phyloP scores from a whole-genome alignment of 306 rosid species.

The Lathyrus tuberosus region DNA sequence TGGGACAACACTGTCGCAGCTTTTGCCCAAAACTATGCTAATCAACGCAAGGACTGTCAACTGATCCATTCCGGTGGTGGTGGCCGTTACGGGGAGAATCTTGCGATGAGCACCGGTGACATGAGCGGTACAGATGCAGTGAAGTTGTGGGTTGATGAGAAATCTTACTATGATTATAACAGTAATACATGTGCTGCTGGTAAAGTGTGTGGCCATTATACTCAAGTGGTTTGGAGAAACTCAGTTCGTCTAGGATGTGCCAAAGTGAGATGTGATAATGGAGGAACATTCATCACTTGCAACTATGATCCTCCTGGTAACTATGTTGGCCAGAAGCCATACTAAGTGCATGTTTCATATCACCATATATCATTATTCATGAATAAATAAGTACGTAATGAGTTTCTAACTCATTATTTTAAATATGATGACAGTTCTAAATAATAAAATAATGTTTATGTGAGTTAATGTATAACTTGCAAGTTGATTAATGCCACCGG shows the following conservation, averaged over 20 bases:
- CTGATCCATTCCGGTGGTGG: conserved; percentile 42
- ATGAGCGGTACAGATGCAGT: conserved; percentile 30
- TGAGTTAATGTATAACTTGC: not conserved
- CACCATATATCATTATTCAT: too few species aligned
- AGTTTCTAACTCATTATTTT: too few species aligned
- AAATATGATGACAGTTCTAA: too few species aligned
- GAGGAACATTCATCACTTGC: conserved; percentile 45
- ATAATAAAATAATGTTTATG: not conserved
- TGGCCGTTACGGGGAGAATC: conserved; percentile 31
- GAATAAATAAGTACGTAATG: too few species aligned
- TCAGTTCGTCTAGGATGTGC: conserved; percentile 52
- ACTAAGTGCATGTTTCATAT: not conserved
- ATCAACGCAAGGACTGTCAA: conserved; percentile 36
- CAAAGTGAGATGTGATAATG: conserved; percentile 50
- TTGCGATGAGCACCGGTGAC: conserved; percentile 6
- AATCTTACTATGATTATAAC: conserved; percentile 34
- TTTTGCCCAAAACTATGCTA: conserved; percentile 41
- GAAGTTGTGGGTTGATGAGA: conserved; percentile 48
- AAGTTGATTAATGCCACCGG: not conserved
- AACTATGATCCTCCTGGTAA: conserved; percentile 51
- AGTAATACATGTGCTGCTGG: conserved; percentile 44
- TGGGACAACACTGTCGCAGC: conserved; percentile 44
- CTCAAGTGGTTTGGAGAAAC: conserved; percentile 42
- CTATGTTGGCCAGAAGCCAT: not conserved
- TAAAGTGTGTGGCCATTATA: conserved; percentile 33